Percentiles rank a stretch among this genome's conserved stretches.
Conservation (phyloP, 148 eudicot species). For the Amaranthus palmeri region DNA sequence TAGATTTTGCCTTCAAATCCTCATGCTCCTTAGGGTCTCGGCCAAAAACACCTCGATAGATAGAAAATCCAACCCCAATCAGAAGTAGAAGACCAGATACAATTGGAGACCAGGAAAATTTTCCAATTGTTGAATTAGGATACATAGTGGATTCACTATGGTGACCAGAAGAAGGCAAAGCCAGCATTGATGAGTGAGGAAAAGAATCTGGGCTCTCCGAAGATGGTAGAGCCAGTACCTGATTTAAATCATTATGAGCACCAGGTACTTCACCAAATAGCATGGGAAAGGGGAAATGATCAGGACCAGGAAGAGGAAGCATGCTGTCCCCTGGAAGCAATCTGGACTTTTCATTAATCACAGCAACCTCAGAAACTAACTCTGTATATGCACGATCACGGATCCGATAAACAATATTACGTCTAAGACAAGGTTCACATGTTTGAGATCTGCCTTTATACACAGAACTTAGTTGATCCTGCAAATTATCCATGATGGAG, state of each 20-base stretch:
- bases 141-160: neutral
- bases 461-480: conserved; percentile 24
- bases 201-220: conserved; percentile 10
- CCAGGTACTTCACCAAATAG: conserved; percentile 7
- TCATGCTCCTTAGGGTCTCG: conserved; percentile 22
- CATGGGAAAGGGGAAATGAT: conserved; percentile 10
- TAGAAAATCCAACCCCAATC: conserved; percentile 24
- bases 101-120: conserved; percentile 21
- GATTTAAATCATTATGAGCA: conserved; percentile 18
- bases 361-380: conserved; percentile 22
- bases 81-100: conserved; percentile 23
- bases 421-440: conserved; percentile 27
- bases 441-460: conserved; percentile 21
- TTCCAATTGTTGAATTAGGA: conserved; percentile 11
- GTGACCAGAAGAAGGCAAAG: conserved; percentile 24
- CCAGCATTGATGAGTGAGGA: conserved; percentile 14
- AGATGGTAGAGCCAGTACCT: conserved; percentile 25
- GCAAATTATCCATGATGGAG: conserved; percentile 22
- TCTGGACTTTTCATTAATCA: conserved; percentile 20
- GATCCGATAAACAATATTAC: conserved; percentile 42
- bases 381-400: conserved; percentile 40
- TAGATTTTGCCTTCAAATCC: conserved; percentile 33
- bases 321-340: conserved; percentile 33
- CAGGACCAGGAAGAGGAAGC: conserved; percentile 40
- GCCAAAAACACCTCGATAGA: conserved; percentile 22